phyloP scores from a whole-genome alignment of 2,329 filamentous ascomycete species.

The Didymella keratinophila region DNA sequence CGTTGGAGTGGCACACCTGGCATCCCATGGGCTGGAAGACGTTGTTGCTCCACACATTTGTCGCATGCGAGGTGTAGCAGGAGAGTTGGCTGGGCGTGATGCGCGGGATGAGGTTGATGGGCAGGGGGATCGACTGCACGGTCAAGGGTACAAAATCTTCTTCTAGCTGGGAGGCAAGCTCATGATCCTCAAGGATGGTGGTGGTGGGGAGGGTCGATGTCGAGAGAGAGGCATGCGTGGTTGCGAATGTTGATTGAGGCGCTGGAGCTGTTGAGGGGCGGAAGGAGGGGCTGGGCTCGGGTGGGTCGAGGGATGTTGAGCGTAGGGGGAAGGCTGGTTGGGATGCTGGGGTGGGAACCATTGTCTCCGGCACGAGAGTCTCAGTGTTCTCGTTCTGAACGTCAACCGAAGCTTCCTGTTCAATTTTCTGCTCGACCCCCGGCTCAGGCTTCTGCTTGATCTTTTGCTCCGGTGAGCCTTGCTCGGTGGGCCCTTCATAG shows the following conservation, averaged over 20 bases:
- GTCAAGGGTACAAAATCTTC: constrained; percentile 34
- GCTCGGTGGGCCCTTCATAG: constrained; percentile 31
- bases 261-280: constrained; percentile 17
- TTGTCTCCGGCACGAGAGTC: background rate
- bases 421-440: background rate
- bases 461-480: constrained; percentile 6
- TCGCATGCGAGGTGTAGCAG: constrained; percentile 46
- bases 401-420: background rate
- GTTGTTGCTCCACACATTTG: constrained; percentile 43
- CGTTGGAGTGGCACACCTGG: constrained; percentile 45
- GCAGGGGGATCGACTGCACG: constrained; percentile 24
- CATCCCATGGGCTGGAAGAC: constrained; percentile 46
- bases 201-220: background rate
- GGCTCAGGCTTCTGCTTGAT: background rate
- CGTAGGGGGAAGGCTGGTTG: constrained; percentile 12
- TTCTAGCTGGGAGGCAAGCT: background rate
- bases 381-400: background rate
- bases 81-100: constrained; percentile 40
- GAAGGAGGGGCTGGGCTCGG: constrained; percentile 18
- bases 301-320: constrained; percentile 24
- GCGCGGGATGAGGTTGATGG: constrained; percentile 31
- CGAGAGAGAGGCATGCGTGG: constrained; percentile 3
- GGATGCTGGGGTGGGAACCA: constrained; percentile 1
- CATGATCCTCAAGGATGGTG: background rate
- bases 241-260: constrained; percentile 9